phyloP scores from a whole-genome alignment of 768 basidiomycete species.

The Psilocybe subaeruginosa region DNA sequence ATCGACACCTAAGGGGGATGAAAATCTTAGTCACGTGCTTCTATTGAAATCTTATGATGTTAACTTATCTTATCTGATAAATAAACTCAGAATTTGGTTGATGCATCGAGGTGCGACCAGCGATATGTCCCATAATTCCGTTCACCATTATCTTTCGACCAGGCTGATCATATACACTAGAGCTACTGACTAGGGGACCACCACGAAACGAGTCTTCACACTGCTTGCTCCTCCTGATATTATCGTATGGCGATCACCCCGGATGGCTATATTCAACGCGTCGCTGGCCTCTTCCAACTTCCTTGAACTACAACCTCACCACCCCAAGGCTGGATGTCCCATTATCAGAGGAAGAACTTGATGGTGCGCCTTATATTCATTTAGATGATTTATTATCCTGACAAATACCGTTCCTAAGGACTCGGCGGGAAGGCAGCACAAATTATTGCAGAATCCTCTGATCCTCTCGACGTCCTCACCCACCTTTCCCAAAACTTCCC shows the following conservation, averaged over 20 bases:
- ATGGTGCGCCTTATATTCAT: constrained; percentile 33
- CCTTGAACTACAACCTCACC: constrained; percentile 61
- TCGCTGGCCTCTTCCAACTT: constrained; percentile 69
- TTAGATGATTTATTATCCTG: neutral
- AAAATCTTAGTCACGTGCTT: constrained; percentile 23
- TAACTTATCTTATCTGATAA: constrained; percentile 20
- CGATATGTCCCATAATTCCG: neutral
- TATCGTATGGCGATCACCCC: constrained; percentile 48
- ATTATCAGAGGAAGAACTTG: constrained; percentile 54
- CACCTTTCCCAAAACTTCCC: constrained; percentile 89
- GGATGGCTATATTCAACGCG: constrained; percentile 81
- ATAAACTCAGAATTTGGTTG: constrained; percentile 9
- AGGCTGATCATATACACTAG: constrained; percentile 18
- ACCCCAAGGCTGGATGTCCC: constrained; percentile 45
- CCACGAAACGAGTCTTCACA: constrained; percentile 28
- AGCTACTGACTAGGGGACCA: constrained; percentile 10
- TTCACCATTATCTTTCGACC: constrained; percentile 3
- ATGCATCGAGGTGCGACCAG: constrained; percentile 19
- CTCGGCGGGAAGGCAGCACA: constrained; percentile 78
- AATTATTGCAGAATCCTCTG: constrained; percentile 64
- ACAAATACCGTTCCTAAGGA: constrained; percentile 31
- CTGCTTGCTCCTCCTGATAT: constrained; percentile 43
- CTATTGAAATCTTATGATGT: neutral
- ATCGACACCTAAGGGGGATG: neutral
- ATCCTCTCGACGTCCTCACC: constrained; percentile 58